A percentile compares a stretch with the other conserved stretches of the same genome.
phyloP scores from a whole-genome alignment of 352 stramenopile genomes.

The Pythium coloratum region DNA sequence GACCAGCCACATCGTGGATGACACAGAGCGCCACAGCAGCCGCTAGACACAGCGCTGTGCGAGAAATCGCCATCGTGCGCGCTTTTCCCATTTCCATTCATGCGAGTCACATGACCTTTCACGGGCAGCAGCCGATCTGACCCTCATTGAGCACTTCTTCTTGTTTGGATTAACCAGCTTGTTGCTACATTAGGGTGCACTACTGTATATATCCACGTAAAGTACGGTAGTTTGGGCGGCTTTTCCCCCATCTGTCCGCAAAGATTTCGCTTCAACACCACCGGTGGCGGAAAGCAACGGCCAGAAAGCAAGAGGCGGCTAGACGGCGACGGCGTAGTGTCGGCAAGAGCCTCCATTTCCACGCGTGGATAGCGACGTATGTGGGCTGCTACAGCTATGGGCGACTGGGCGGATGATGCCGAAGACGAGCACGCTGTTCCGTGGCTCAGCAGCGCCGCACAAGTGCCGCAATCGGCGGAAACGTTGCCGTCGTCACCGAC shows the following conservation, averaged over 20 bases:
- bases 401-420: not conserved
- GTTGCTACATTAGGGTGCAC: not conserved
- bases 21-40: not conserved
- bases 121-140: not conserved
- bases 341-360: not conserved
- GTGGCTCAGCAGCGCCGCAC: not conserved
- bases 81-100: not conserved
- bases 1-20: constrained; percentile 23
- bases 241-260: constrained; percentile 25
- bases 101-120: not conserved
- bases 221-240: constrained; percentile 3
- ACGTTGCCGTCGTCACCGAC: constrained; percentile 59
- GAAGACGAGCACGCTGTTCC: constrained; percentile 1
- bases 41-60: not conserved
- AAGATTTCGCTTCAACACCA: constrained; percentile 39
- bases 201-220: not conserved
- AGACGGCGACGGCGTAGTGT: not conserved
- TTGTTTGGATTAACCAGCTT: not conserved
- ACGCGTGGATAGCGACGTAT: not conserved
- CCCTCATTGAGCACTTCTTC: not conserved
- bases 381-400: not conserved
- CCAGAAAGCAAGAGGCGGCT: not conserved
- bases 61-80: not conserved
- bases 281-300: not conserved
- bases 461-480: constrained; percentile 11